Evolutionary conservation across 2,329 filamentous ascomycete species (phyloP).

Genomic region (Claviceps paspali): DNA sequence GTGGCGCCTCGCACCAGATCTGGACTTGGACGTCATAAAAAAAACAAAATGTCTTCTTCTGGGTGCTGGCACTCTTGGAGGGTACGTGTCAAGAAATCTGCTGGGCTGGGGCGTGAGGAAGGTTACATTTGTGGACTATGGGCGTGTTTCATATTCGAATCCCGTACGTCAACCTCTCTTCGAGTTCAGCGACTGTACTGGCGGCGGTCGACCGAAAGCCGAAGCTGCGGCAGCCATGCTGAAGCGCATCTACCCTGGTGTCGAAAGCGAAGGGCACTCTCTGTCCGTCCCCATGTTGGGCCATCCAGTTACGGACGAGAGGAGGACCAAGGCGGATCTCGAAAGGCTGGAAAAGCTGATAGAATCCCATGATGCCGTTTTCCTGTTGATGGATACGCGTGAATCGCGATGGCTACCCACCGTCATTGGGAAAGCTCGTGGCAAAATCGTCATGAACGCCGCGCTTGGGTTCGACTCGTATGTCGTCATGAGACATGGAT

Average conservation of each 20-base stretch:
- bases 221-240: conserved; percentile 64
- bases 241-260: conserved; percentile 76
- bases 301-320: conserved; percentile 65
- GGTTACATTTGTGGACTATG: conserved; percentile 93
- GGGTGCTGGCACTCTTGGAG: conserved; percentile 83
- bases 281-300: conserved; percentile 92
- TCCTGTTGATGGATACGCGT: conserved; percentile 91
- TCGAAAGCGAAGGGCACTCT: conserved; percentile 64
- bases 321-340: conserved; percentile 56
- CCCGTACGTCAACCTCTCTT: conserved; percentile 91
- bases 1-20: conserved; percentile 82
- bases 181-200: conserved; percentile 73
- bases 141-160: conserved; percentile 86
- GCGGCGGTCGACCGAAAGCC: conserved; percentile 76
- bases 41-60: conserved; percentile 78
- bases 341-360: conserved; percentile 61
- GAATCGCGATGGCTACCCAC: conserved; percentile 94
- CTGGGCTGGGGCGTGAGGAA: conserved; percentile 93
- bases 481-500: conserved; percentile 91
- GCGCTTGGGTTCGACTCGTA: conserved; percentile 93
- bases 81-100: conserved; percentile 81
- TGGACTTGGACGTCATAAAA: conserved; percentile 81
- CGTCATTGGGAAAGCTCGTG: conserved; percentile 82
- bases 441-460: conserved; percentile 93
- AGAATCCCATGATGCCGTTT: conserved; percentile 76